phyloP scores from a whole-genome alignment of 140 eudicot genomes.

The Anethum foeniculum region DNA sequence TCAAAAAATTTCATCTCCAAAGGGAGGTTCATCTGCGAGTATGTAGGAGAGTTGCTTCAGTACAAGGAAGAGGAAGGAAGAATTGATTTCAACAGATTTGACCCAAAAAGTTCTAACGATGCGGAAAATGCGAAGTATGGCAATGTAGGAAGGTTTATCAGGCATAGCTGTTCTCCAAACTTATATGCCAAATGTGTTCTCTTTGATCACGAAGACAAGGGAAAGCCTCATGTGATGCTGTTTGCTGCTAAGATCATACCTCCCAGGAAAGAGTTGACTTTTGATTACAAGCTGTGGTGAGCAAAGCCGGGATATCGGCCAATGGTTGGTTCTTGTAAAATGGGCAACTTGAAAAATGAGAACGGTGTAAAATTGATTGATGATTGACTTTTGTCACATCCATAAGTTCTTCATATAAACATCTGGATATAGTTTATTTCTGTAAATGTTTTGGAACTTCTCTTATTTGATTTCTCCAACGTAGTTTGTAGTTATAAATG shows the following conservation, averaged over 20 bases:
- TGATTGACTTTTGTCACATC: not conserved
- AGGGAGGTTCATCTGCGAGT: conserved; percentile 31
- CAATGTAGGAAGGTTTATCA: conserved; percentile 29
- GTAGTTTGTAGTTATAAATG: too few relatives aligned
- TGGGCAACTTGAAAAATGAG: not conserved
- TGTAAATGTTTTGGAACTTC: too few relatives aligned
- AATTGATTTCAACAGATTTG: conserved; percentile 13
- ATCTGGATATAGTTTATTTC: too few relatives aligned
- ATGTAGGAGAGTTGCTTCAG: conserved; percentile 24
- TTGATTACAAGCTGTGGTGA: conserved; percentile 19
- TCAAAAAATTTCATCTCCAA: conserved; percentile 18
- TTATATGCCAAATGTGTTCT: conserved; percentile 25
- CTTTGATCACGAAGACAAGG: conserved; percentile 27
- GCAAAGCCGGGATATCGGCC: not conserved
- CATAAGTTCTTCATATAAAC: too few relatives aligned
- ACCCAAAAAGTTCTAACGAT: conserved; percentile 9
- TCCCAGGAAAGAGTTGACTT: conserved; percentile 24
- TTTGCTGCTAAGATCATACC: conserved; percentile 27
- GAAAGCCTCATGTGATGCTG: conserved; percentile 32
- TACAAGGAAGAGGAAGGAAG: conserved; percentile 20
- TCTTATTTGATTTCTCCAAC: too few relatives aligned
- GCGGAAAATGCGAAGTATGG: conserved; percentile 18
- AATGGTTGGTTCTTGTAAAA: not conserved
- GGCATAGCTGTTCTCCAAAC: conserved; percentile 34
- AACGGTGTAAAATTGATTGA: not conserved